A percentile compares a stretch with the other conserved stretches of the same genome.
Conservation (phyloP, 1,284 basidiomycete species). For the Fomitopsis palustris region DNA sequence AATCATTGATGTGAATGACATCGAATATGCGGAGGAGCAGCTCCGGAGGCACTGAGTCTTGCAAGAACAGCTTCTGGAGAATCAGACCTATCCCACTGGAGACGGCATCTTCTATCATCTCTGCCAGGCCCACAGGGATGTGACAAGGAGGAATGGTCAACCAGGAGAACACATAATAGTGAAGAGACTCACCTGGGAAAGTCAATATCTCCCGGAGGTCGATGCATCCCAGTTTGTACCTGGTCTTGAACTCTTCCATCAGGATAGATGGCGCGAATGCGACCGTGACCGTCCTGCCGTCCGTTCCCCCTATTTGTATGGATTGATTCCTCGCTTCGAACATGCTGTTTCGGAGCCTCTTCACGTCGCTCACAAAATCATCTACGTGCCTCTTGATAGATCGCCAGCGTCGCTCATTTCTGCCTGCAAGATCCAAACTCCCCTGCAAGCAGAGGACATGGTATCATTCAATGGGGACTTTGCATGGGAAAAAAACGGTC, state of each 20-base stretch:
- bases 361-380: not conserved
- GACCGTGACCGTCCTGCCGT: not conserved
- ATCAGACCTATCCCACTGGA: not conserved
- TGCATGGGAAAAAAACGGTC: not conserved
- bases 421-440: constrained; percentile 11
- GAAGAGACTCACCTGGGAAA: not conserved
- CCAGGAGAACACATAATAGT: not conserved
- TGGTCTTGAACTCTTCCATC: not conserved
- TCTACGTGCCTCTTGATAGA: not conserved
- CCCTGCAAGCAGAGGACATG: constrained; percentile 3
- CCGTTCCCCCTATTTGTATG: not conserved
- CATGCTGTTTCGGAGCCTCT: not conserved
- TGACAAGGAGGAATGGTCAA: no score
- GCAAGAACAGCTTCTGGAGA: constrained; percentile 7
- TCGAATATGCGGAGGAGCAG: constrained; percentile 10
- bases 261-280: not conserved
- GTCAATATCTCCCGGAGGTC: not conserved
- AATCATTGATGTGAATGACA: not conserved
- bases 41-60: constrained; percentile 11
- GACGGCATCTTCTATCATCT: not conserved
- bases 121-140: not conserved
- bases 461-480: not conserved
- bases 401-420: constrained; percentile 4
- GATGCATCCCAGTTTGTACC: not conserved
- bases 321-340: no score